Conservation (phyloP, 148 eudicot genomes). For the Rhododendron simsii region DNA sequence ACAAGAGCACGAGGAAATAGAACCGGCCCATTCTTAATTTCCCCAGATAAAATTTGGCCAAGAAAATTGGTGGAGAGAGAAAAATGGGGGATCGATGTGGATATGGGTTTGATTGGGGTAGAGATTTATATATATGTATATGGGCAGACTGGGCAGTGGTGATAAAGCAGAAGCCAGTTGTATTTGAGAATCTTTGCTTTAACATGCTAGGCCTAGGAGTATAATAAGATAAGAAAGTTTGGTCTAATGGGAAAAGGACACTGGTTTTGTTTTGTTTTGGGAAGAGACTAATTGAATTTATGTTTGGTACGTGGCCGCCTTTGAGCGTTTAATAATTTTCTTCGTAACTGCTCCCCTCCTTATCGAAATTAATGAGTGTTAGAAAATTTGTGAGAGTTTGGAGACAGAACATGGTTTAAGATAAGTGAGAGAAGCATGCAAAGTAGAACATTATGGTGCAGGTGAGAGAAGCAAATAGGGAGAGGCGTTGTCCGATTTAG, state of each 20-base stretch:
- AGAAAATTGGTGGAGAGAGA: background rate
- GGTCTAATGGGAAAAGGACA: background rate
- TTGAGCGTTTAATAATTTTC: background rate
- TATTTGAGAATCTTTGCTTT: background rate
- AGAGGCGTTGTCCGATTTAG: background rate
- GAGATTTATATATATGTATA: background rate
- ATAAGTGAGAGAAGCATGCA: background rate
- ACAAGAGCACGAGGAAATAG: conserved; percentile 24
- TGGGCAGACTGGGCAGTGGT: background rate
- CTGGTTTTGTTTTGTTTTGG: background rate
- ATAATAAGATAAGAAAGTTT: background rate
- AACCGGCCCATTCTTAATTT: conserved; percentile 18
- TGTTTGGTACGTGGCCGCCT: background rate
- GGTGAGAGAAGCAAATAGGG: background rate
- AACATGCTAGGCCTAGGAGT: background rate
- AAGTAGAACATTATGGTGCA: background rate
- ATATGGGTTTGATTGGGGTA: background rate
- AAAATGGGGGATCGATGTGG: background rate
- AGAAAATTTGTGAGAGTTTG: background rate
- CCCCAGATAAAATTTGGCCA: background rate
- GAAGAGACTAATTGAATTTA: background rate
- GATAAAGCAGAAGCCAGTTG: conserved; percentile 12
- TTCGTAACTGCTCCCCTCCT: background rate
- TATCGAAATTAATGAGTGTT: background rate
- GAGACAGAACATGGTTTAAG: background rate